Evolutionary conservation across 2,329 filamentous ascomycete genomes (phyloP), one percentile per base, ranked within the genome.

Genomic region (Thielaviopsis cerberus): DNA sequence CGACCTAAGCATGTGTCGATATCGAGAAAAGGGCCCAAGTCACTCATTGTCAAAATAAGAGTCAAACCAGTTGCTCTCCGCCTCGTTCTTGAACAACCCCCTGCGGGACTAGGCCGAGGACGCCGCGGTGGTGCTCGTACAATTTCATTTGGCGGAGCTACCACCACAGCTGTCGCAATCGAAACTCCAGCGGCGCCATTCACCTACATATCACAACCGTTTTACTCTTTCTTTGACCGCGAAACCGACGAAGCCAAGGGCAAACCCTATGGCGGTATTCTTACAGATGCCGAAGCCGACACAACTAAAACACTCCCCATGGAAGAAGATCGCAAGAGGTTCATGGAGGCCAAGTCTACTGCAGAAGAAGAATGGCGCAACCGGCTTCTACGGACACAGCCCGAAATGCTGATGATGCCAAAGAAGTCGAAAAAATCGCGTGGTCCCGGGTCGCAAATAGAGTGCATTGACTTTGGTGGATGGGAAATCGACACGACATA

Each of bases 401-500:
- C 79, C 26, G 82, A 80, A 61, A 72, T 74, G n/a, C 81, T 82
- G 51, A 74, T 77, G 17, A 79, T 80, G 15, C 71, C 76, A 23
- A 83, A 81, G 65, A 84, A 81, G 66, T 73, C 80, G 20, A 82
- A 83, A 64, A 95, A 95, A 67, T 74, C 84, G 3, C 81, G 82
- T n/a, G 88, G 87, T 0, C 88, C 88, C 26, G 87, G 88, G 4
- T 97, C 90, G 69, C 92, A 96, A 71, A 97, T 98, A 68, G 94
- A 97, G 69, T 96, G 90, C 71, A 95, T 98, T 72, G 92, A 95
- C 66, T 97, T 98, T 71, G 92, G 92, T 52, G 88, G 89, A 55
- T 94, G 86, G 77, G 92, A 98, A 69, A 98, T 98, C 64, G 92
- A 98, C 68, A 98, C 92, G 2, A 97, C 92, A 90, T 96, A 98